Conservation (phyloP, 2,329 filamentous ascomycete species). For the Coniochaeta hoffmannii region DNA sequence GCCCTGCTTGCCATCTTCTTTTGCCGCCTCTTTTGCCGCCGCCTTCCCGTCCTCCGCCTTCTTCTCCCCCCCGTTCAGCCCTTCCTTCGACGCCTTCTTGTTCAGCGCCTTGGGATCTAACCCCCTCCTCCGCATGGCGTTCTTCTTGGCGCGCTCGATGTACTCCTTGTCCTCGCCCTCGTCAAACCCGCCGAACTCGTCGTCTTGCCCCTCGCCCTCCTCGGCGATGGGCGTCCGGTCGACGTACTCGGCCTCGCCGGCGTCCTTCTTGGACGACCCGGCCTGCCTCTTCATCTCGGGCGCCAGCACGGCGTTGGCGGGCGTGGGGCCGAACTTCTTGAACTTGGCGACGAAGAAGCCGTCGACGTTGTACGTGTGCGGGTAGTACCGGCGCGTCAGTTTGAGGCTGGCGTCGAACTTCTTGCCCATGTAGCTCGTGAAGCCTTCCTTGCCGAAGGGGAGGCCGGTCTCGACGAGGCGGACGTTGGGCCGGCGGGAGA, state of each 20-base stretch:
- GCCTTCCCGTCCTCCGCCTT: conserved; percentile 5
- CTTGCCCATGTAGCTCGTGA: conserved; percentile 86
- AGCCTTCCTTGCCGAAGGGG: conserved; percentile 85
- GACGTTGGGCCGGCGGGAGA: conserved; percentile 87
- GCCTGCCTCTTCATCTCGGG: conserved; percentile 7
- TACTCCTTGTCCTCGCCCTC: conserved; percentile 65
- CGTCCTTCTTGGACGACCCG: conserved; percentile 11
- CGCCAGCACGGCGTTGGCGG: conserved; percentile 43
- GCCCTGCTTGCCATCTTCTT: conserved; percentile 2
- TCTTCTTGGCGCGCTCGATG: conserved; percentile 66
- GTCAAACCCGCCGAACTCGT: conserved; percentile 64
- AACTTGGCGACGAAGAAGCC: conserved; percentile 98
- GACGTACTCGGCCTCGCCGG: conserved; percentile 37
- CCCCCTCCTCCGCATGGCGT: conserved; percentile 65
- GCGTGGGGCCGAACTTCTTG: conserved; percentile 80
- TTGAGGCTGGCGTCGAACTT: conserved; percentile 80
- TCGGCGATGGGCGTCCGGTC: conserved; percentile 62
- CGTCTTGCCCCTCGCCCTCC: conserved; percentile 35
- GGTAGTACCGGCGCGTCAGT: conserved; percentile 79
- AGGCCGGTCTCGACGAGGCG: conserved; percentile 87
- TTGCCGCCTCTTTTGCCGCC: conserved; percentile 9
- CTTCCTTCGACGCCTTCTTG: conserved; percentile 17
- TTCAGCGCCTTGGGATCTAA: conserved; percentile 59
- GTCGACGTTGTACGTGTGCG: conserved; percentile 89
- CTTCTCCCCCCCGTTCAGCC: conserved; percentile 6